Conservation (phyloP, 2,329 filamentous ascomycete species). For the Phyllosticta citribraziliensis region DNA sequence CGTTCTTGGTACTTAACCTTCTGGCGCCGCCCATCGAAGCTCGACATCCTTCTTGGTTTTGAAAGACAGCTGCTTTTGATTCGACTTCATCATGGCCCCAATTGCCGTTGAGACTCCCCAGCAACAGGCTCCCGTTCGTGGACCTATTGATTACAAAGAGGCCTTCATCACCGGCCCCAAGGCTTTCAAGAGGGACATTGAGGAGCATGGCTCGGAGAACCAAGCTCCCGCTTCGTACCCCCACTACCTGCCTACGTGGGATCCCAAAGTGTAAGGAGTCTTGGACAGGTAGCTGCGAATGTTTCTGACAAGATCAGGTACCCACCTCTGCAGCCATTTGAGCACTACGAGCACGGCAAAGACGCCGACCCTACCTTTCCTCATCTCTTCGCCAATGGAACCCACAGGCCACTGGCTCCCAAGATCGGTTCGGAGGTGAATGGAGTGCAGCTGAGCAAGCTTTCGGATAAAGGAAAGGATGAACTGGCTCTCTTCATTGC, state of each 20-base stretch:
- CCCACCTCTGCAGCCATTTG: conserved; percentile 56
- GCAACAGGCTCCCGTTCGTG: conserved; percentile 8
- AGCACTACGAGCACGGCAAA: conserved; percentile 66
- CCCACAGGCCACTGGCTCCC: conserved; percentile 55
- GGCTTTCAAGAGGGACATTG: conserved; percentile 39
- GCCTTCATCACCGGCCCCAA: conserved; percentile 34
- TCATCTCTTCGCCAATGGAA: conserved; percentile 51
- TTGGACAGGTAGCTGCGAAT: conserved; percentile 2
- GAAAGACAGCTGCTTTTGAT: background rate
- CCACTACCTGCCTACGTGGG: conserved; percentile 65
- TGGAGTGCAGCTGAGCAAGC: conserved; percentile 60
- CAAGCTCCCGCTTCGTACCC: conserved; percentile 53
- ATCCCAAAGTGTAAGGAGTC: conserved; percentile 40
- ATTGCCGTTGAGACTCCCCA: conserved; percentile 3
- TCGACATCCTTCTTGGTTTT: background rate
- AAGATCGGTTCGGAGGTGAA: conserved; percentile 63
- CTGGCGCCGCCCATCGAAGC: background rate
- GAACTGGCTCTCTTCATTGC: conserved; percentile 68
- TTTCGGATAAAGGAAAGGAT: conserved; percentile 61
- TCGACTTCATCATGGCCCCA: conserved; percentile 5
- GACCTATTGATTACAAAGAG: conserved; percentile 29
- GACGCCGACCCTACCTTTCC: conserved; percentile 61
- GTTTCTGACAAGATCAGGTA: conserved; percentile 34
- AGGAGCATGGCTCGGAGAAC: conserved; percentile 44
- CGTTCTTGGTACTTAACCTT: conserved; percentile 2